These are phyloP conservation scores for Echites panduratus DNA, from an alignment of 257 asterid genomes.

Conservation along the genomic window DNA sequence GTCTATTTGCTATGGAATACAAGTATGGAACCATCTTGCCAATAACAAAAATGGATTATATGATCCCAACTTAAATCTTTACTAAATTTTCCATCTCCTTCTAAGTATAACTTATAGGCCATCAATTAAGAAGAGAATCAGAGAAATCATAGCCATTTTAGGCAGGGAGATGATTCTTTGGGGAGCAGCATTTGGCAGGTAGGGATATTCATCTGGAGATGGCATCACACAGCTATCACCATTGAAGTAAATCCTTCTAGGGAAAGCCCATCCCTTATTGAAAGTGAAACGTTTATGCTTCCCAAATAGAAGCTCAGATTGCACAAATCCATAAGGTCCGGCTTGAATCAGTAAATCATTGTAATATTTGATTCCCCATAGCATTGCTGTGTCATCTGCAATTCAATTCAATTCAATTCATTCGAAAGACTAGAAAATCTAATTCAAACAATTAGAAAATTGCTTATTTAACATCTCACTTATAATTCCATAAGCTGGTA, in stretches of 20 bases:
- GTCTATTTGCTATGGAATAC: neutral
- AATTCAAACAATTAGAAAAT: neutral
- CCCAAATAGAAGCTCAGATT: slow-evolving; percentile 25
- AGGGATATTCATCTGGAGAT: slow-evolving; percentile 27
- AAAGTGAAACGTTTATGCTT: slow-evolving; percentile 21
- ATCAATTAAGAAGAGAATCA: neutral
- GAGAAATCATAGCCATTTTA: neutral
- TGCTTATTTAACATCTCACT: neutral
- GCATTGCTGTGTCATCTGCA: slow-evolving; percentile 34
- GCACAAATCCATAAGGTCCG: slow-evolving; percentile 27
- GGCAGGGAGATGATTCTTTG: neutral
- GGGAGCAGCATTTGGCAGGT: slow-evolving; percentile 18
- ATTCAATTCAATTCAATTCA: neutral
- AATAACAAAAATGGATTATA: neutral
- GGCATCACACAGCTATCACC: slow-evolving; percentile 34
- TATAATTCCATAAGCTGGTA: slow-evolving; percentile 16
- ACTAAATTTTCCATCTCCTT: neutral
- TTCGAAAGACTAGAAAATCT: neutral
- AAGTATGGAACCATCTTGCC: neutral
- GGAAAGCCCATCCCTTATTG: slow-evolving; percentile 31
- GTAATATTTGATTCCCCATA: slow-evolving; percentile 27
- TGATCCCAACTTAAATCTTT: neutral
- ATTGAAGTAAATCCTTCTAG: slow-evolving; percentile 24
- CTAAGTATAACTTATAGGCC: neutral
- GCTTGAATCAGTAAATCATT: slow-evolving; percentile 32